Evolutionary conservation across 164 flowering plant species (phyloP).

Genomic region (Annona squamosa): DNA sequence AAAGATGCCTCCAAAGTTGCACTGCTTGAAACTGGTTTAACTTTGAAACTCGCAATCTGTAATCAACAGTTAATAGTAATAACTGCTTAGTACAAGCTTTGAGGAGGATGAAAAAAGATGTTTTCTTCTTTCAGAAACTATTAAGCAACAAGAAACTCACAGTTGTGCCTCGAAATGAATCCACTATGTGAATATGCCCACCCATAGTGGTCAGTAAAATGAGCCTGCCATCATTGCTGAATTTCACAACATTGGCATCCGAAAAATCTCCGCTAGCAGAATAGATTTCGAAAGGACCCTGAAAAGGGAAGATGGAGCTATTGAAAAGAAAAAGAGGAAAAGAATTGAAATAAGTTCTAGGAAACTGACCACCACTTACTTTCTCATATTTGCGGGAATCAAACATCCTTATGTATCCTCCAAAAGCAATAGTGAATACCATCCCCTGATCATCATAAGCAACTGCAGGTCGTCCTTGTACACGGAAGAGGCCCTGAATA

Average conservation of each 20-base stretch:
- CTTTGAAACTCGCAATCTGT: constrained; percentile 73
- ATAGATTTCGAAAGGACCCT: constrained; percentile 98
- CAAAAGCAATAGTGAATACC: constrained; percentile 90
- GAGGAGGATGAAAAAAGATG: neutral
- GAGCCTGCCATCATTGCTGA: constrained; percentile 92
- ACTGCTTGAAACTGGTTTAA: constrained; percentile 67
- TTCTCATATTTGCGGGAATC: constrained; percentile 88
- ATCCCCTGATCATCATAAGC: constrained; percentile 96
- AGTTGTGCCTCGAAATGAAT: constrained; percentile 88
- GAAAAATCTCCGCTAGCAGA: constrained; percentile 87
- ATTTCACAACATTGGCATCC: constrained; percentile 88
- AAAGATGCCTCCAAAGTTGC: constrained; percentile 95
- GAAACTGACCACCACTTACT: constrained; percentile 31
- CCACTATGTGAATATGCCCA: constrained; percentile 87
- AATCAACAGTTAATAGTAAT: constrained; percentile 1
- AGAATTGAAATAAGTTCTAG: constrained; percentile 3
- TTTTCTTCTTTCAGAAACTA: neutral
- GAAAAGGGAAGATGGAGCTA: constrained; percentile 4
- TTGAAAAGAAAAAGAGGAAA: constrained; percentile 2
- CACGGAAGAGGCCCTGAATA: constrained; percentile 78
- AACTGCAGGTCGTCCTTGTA: constrained; percentile 95
- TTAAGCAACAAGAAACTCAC: constrained; percentile 34
- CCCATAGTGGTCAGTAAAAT: constrained; percentile 80
- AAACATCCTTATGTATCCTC: constrained; percentile 91
- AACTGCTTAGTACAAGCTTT: neutral